phyloP scores from a whole-genome alignment of 1,284 basidiomycete genomes.

The Irpex sp. region DNA sequence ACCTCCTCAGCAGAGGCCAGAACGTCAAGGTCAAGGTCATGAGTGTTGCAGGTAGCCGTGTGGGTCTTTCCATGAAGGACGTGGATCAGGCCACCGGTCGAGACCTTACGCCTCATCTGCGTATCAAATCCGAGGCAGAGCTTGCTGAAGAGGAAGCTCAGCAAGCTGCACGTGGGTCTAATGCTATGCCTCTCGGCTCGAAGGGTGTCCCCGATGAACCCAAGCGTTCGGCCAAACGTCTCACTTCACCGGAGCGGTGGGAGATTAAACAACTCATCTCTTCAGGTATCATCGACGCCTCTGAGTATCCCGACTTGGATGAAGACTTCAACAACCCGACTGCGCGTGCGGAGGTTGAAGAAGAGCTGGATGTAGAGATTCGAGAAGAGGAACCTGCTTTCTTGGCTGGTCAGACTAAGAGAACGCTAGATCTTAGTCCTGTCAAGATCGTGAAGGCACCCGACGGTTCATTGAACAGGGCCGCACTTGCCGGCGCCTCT shows the following conservation, averaged over 20 bases:
- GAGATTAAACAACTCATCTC: conserved; percentile 99
- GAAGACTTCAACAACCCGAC: conserved; percentile 81
- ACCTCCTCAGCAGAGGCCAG: conserved; percentile 82
- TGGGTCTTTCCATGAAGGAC: conserved; percentile 95
- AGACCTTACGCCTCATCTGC: conserved; percentile 90
- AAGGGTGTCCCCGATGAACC: conserved; percentile 42
- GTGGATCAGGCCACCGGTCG: conserved; percentile 89
- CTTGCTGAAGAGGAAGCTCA: conserved; percentile 70
- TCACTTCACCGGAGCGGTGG: conserved; percentile 97
- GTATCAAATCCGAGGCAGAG: conserved; percentile 91
- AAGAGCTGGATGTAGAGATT: conserved; percentile 96
- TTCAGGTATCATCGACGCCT: conserved; percentile 86
- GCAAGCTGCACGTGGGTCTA: conserved; percentile 60
- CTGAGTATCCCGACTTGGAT: conserved; percentile 95
- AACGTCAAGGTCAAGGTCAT: conserved; percentile 94
- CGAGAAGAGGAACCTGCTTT: conserved; percentile 97
- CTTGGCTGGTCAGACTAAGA: conserved; percentile 92
- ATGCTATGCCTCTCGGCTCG: conserved; percentile 51
- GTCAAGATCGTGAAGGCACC: conserved; percentile 96
- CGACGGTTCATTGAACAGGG: conserved; percentile 92
- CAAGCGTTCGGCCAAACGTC: conserved; percentile 77
- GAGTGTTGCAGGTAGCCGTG: conserved; percentile 78
- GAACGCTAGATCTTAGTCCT: conserved; percentile 91
- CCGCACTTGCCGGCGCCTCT: conserved; percentile 89
- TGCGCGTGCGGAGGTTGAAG: conserved; percentile 83